These are phyloP conservation scores for Boletus fagicola DNA, from an alignment of 768 basidiomycete genomes.

Conservation along the genomic window DNA sequence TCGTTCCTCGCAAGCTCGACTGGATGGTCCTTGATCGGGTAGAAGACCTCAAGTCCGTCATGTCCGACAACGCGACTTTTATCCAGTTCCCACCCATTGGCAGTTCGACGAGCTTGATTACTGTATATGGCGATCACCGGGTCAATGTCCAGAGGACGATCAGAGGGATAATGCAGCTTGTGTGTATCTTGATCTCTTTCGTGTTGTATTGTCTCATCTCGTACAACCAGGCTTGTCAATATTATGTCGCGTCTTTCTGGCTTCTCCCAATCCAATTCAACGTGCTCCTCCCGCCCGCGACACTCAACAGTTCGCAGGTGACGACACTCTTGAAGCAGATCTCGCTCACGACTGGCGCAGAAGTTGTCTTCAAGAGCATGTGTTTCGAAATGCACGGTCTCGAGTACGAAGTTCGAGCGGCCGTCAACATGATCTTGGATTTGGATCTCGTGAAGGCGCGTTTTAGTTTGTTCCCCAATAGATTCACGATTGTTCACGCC, in stretches of 20 bases:
- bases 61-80: conserved; percentile 96
- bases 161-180: conserved; percentile 90
- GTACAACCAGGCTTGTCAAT: conserved; percentile 75
- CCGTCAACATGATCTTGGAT: conserved; percentile 83
- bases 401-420: conserved; percentile 85
- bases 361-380: conserved; percentile 95
- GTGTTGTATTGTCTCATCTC: conserved; percentile 22
- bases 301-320: conserved; percentile 79
- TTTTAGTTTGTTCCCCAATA: background rate
- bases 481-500: background rate
- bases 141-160: conserved; percentile 95
- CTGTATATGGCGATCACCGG: conserved; percentile 89
- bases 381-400: conserved; percentile 97
- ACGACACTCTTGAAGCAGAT: conserved; percentile 84
- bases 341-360: conserved; percentile 82
- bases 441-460: conserved; percentile 87
- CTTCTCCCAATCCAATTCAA: conserved; percentile 92
- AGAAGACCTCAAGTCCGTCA: conserved; percentile 87
- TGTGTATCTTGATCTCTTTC: conserved; percentile 41
- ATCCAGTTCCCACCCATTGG: conserved; percentile 93
- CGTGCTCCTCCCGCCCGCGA: conserved; percentile 78
- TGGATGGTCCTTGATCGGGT: conserved; percentile 98
- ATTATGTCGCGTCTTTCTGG: conserved; percentile 97
- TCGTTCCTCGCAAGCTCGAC: conserved; percentile 94
- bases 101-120: conserved; percentile 88